A percentile compares a stretch with the other conserved stretches of the same genome.
Conservation (phyloP, 2,329 filamentous ascomycete species). For the Trichophyton simii region DNA sequence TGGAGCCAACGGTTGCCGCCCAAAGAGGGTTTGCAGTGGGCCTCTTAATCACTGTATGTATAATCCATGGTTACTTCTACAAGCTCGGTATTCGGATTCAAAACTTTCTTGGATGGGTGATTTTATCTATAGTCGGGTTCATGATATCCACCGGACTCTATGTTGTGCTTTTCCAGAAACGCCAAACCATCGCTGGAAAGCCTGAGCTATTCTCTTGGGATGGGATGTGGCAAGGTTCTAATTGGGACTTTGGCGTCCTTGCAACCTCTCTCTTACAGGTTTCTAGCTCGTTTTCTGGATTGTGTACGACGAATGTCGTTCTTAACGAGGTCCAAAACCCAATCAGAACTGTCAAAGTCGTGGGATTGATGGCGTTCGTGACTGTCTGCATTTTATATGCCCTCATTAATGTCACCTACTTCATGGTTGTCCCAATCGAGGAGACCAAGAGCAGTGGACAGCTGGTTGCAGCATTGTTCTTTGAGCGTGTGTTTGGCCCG, state of each 20-base stretch:
- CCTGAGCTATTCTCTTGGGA: background rate
- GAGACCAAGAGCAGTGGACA: slow-evolving; percentile 56
- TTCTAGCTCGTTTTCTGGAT: slow-evolving; percentile 51
- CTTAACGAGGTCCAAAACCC: slow-evolving; percentile 60
- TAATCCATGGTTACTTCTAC: slow-evolving; percentile 48
- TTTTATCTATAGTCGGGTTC: slow-evolving; percentile 47
- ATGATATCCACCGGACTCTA: slow-evolving; percentile 51
- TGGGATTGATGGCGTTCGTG: slow-evolving; percentile 46
- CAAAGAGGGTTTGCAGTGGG: slow-evolving; percentile 46
- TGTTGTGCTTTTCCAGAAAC: slow-evolving; percentile 39
- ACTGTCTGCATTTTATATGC: slow-evolving; percentile 54
- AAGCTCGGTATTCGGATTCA: slow-evolving; percentile 48
- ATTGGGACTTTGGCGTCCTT: slow-evolving; percentile 57
- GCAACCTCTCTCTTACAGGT: slow-evolving; percentile 51
- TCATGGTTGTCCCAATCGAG: slow-evolving; percentile 53
- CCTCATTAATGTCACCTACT: slow-evolving; percentile 52
- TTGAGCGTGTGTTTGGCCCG: slow-evolving; percentile 50
- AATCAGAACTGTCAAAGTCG: slow-evolving; percentile 51
- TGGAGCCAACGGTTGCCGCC: slow-evolving; percentile 39
- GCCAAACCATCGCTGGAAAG: background rate
- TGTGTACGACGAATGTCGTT: slow-evolving; percentile 57
- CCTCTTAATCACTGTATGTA: slow-evolving; percentile 44
- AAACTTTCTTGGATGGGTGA: slow-evolving; percentile 51
- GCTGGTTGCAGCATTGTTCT: slow-evolving; percentile 55
- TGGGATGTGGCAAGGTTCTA: slow-evolving; percentile 49